Evolutionary conservation across 129 eudicot genomes (phyloP), one percentile per base, ranked within the genome.

Genomic region (Artemisia tridentata): DNA sequence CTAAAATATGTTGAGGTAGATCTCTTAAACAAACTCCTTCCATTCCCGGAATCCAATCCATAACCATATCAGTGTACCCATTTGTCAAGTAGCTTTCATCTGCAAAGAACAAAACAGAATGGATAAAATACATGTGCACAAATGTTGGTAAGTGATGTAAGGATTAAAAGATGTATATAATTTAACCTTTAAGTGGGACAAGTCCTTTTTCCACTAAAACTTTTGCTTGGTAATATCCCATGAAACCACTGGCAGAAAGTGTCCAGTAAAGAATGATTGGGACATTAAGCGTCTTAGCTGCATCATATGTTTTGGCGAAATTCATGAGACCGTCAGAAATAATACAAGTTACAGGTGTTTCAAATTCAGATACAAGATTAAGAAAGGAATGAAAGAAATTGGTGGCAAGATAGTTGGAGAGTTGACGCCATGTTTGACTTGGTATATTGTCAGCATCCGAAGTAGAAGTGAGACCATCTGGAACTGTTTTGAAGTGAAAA

Each of bases 201-300:
- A 54, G 10, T 54, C 25, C 60, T 17, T 54, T 54, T 54, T 54
- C 60, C 60, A 54, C 21, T 17, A 54, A 21, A 6, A 54, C 60
- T 54, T 54, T 54, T 54, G 23, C 60, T 54, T 54, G 60, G 60
- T 54, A 54, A 54, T n/a, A 54, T 21, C 60, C 60, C 60, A 54
- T 54, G 60, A 54, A 54, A 54, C 60, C 60, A 54, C 5, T n/a
- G 60, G 60, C 60, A 54, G 60, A 18, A 54, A 17, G 60, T 17
- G 60, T 54, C 60, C 60, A 54, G 21, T 54, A 54, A 7, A 54
- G 25, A 3, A 54, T 54, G 25, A 54, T 54, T 18, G 60, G 25
- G 25, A 54, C 13, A 6, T 21, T 21, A 17, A 54, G 60, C 4
- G 7, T 54, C 13, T 54, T 21, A 54, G 60, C 60, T n/a, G 11